Evolutionary conservation across 176 grass and related monocot species (phyloP).

Genomic region (Rhipidocladum racemiflorum): DNA sequence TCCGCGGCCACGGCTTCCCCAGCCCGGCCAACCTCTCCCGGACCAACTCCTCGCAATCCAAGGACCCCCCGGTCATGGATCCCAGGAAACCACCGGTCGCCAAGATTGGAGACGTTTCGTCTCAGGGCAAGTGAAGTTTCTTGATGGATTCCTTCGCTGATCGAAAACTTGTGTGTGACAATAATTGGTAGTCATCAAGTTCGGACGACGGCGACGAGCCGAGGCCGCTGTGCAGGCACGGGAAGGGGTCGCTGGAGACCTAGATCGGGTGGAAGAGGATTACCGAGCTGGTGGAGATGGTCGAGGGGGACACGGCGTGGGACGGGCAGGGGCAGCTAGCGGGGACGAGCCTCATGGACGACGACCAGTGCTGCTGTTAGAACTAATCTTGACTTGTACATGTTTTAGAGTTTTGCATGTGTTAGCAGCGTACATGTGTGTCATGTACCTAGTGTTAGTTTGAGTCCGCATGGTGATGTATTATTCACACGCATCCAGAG

Average conservation of each 20-base stretch:
- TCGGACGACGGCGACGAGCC: conserved; percentile 20
- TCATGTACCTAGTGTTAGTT: no score
- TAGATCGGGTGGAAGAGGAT: conserved; percentile 53
- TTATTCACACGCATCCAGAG: no score
- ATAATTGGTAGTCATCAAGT: not conserved
- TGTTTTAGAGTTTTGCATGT: no score
- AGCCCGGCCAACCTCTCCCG: conserved; percentile 18
- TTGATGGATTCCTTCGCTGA: not conserved
- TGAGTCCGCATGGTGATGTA: no score
- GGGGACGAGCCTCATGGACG: conserved; percentile 16
- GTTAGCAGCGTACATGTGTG: no score
- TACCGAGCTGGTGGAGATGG: conserved; percentile 37
- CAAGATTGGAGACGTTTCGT: conserved; percentile 15
- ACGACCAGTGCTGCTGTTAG: not conserved
- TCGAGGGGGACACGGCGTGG: conserved; percentile 37
- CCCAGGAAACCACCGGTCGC: not conserved
- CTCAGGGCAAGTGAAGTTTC: not conserved
- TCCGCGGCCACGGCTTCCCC: conserved; percentile 8
- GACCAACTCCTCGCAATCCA: conserved; percentile 14
- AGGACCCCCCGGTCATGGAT: not conserved
- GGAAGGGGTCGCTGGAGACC: conserved; percentile 27
- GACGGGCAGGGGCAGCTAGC: conserved; percentile 20
- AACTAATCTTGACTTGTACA: no score
- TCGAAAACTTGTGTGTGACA: not conserved
- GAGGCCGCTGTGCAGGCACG: conserved; percentile 29